Base-by-base conservation (phyloP, 2,329 filamentous ascomycete species). In the Ambrosiella cleistominuta region DNA sequence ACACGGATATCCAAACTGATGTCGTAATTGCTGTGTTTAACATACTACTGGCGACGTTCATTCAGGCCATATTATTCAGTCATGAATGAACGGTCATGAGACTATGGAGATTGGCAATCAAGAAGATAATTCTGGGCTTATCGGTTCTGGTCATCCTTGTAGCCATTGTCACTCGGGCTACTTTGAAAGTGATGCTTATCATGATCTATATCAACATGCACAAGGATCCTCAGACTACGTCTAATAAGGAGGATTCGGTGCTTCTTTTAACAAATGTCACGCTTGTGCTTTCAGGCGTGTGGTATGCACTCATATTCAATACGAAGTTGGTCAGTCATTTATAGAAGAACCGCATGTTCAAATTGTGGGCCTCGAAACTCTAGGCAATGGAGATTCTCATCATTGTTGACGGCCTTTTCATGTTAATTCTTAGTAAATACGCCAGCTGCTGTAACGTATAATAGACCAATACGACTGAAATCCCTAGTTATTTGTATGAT, bases 291-390 rank as follows among this genome's bases (percentile, higher is more conserved):
- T 54, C 52, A 13, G 17, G 15, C 3, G 71, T 69, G 60, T 80
- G 75, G 72, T 80, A 78, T 68, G 79, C 75, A 63, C 72, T 74
- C 44, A 63, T 80, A 40, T 81, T 81, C 68, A 77, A 77, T 64
- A 62, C 71, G 58, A 74, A 78, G 58, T 68, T 80, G 8, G 65
- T 74, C 54, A 63, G 68, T 17, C 77, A 80, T 63, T 69, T 80
- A 61, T 65, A 71, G 49, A 65, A 67, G 7, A 75, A 75, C 62
- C 69, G 75, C 35, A 73, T 71, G 52, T 65, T 80, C 6, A 68
- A 80, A 1, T 71, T 72, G 0, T 67, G 67, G 0, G 66, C 70
- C 2, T 68, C 68, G 54, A 66, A 70, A 0, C 64, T 80, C 44
- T 74, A 67, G 0, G 71, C 75, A 4, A 75, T 80, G 70, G 77